Conservation (phyloP, 345 rosid species). For the Euphorbia tirucalli region DNA sequence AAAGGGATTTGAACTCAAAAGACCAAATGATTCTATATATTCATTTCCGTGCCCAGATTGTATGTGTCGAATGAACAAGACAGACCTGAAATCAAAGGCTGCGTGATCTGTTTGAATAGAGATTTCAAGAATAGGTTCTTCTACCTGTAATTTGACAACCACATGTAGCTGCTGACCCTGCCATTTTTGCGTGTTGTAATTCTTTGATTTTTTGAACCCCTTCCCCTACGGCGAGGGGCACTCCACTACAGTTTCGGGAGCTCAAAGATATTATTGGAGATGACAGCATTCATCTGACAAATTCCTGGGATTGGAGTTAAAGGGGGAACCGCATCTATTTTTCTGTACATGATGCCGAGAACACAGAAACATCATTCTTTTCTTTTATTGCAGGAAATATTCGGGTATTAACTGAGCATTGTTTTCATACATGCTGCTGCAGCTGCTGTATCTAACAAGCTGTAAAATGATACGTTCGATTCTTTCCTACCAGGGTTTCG, state of each 20-base stretch:
- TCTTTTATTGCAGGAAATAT: conserved; percentile 19
- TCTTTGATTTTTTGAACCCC: conserved; percentile 45
- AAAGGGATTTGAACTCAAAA: conserved; percentile 86
- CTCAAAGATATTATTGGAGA: conserved; percentile 34
- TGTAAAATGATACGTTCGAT: conserved; percentile 30
- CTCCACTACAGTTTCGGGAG: conserved; percentile 32
- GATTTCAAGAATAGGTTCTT: conserved; percentile 18
- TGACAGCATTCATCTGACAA: conserved; percentile 21
- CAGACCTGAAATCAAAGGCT: conserved; percentile 47
- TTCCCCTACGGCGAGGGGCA: conserved; percentile 31
- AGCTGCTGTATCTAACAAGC: conserved; percentile 51
- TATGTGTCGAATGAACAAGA: conserved; percentile 76
- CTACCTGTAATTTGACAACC: conserved; percentile 25
- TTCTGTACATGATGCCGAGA: conserved; percentile 33
- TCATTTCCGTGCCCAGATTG: conserved; percentile 98
- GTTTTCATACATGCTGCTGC: conserved; percentile 27
- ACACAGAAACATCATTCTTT: conserved; percentile 17
- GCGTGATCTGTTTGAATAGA: conserved; percentile 26
- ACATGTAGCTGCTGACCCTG: conserved; percentile 36
- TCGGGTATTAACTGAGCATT: conserved; percentile 32
- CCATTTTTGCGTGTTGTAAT: conserved; percentile 31
- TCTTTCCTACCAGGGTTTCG: conserved; percentile 33
- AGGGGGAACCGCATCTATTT: conserved; percentile 30
- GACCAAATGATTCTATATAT: conserved; percentile 81
- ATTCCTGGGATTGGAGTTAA: conserved; percentile 24